Evolutionary conservation across 2,329 filamentous ascomycete species (phyloP).

Genomic region (Calycina marina): DNA sequence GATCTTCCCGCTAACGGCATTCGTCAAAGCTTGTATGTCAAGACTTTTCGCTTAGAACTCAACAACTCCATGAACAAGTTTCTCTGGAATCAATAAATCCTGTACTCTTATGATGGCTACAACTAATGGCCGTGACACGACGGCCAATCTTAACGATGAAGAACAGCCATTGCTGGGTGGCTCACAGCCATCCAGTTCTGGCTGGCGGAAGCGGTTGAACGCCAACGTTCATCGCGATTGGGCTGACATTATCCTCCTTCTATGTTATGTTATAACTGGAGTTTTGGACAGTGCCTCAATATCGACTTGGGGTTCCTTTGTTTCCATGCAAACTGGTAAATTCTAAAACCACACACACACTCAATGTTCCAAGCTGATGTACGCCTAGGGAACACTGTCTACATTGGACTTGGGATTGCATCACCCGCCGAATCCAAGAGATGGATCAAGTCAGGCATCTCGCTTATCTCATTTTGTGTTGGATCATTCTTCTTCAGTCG

Average conservation of each 20-base stretch:
- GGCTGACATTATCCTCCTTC: conserved; percentile 54
- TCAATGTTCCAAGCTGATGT: conserved; percentile 2
- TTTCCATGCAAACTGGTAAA: conserved; percentile 45
- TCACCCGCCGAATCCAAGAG: conserved; percentile 38
- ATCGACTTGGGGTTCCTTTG: conserved; percentile 62
- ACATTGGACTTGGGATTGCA: conserved; percentile 59
- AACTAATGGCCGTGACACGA: conserved; percentile 19
- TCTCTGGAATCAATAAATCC: not conserved
- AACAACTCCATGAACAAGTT: not conserved
- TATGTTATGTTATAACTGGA: conserved; percentile 65
- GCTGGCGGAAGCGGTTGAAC: conserved; percentile 7
- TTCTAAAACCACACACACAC: not conserved
- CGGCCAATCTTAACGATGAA: conserved; percentile 17
- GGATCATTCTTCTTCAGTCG: conserved; percentile 58
- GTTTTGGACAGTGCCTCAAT: conserved; percentile 64
- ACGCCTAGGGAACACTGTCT: conserved; percentile 55
- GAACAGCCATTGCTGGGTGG: conserved; percentile 24
- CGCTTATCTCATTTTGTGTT: conserved; percentile 54
- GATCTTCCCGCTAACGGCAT: not conserved
- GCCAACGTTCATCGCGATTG: conserved; percentile 41
- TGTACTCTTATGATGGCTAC: conserved; percentile 12
- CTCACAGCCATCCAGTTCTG: conserved; percentile 6
- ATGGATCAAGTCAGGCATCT: conserved; percentile 59
- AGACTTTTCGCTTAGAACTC: not conserved
- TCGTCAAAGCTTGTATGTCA: not conserved